Percentiles rank a stretch among this genome's conserved stretches.
phyloP scores from a whole-genome alignment of 1,284 basidiomycete genomes.

The Phenoliferia sp. region DNA sequence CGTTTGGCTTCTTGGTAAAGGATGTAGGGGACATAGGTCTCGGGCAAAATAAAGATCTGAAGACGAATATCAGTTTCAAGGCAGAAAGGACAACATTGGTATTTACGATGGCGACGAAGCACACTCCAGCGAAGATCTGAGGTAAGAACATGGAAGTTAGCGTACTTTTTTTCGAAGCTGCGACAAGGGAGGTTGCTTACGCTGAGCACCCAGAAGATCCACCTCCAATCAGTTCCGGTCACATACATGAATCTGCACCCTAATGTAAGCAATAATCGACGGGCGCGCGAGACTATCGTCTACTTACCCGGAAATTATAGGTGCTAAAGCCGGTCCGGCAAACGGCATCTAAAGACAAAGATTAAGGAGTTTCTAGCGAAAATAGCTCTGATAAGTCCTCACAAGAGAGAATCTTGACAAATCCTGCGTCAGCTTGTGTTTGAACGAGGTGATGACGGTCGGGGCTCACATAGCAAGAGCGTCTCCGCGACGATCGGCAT shows the following conservation, averaged over 20 bases:
- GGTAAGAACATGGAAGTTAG: not conserved
- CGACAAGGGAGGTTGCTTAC: conserved; percentile 21
- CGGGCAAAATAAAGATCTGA: conserved; percentile 36
- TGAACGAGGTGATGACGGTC: too few species aligned
- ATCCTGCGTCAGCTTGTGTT: too few species aligned
- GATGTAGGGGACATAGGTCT: conserved; percentile 50
- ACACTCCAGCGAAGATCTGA: conserved; percentile 46
- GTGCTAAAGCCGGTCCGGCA: conserved; percentile 51
- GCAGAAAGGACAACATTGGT: conserved; percentile 53
- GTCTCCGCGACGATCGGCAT: conserved; percentile 60
- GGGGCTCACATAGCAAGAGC: conserved; percentile 53
- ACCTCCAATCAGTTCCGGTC: conserved; percentile 55
- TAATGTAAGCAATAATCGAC: too few species aligned
- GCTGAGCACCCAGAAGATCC: conserved; percentile 65
- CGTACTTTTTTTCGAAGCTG: not conserved
- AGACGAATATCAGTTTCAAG: conserved; percentile 45
- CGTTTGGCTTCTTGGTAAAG: conserved; percentile 51
- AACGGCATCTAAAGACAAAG: conserved; percentile 64
- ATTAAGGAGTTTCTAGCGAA: not conserved
- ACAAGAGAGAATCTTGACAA: not conserved
- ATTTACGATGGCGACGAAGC: conserved; percentile 48
- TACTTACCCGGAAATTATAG: conserved; percentile 55
- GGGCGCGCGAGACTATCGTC: not conserved
- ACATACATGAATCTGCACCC: conserved; percentile 46
- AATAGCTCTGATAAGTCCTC: not conserved